Base-by-base conservation (phyloP, 75 land plant species). In the Larix kaempferi region DNA sequence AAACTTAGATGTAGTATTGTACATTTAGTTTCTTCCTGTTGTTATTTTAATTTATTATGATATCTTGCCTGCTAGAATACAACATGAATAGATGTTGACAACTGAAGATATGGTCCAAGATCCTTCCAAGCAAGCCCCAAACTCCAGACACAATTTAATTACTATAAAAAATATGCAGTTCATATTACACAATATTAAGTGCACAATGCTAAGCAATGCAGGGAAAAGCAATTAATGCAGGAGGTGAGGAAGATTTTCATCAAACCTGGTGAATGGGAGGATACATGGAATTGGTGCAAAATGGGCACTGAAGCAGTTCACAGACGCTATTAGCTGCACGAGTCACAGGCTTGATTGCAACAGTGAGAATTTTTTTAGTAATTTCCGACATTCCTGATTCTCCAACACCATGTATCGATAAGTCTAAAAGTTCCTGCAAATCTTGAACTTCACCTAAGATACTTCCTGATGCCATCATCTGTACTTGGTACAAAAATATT, bases 221-320 rank as follows among this genome's bases (percentile, higher is more conserved):
- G 66, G 29, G 25, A 26, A 63, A 7, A 26, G 25, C 26, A 26
- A 33, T 33, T 27, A 63, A 23, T 27, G 66, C 35, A 63, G 65
- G 29, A 62, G 8, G 23, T 62, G 11, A 14, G 17, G 66, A 27
- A 25, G 25, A 26, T 27, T 13, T 16, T 63, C 23, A 22, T 63
- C 66, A 27, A 63, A 93, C 95, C 94, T 93, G 95, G 76, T 93
- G 95, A 76, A 93, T 93, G 7, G 95, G 95, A 6, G 95, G 95
- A 77, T 93, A 93, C 95, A 93, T 93, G 23, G 95, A 91, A 81
- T 93, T 93, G 41, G 91, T 89, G 76, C 95, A 93, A 15, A 93
- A 91, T 1, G 95, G 95, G 76, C 95, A 93, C 73, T 93, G 94
- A 17, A 93, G 84, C 71, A 93, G 81, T 71, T 93, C 95, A 73